Evolutionary conservation across 768 basidiomycete species (phyloP), one percentile per base, ranked within the genome.

Genomic region (Psilocybe cubensis): DNA sequence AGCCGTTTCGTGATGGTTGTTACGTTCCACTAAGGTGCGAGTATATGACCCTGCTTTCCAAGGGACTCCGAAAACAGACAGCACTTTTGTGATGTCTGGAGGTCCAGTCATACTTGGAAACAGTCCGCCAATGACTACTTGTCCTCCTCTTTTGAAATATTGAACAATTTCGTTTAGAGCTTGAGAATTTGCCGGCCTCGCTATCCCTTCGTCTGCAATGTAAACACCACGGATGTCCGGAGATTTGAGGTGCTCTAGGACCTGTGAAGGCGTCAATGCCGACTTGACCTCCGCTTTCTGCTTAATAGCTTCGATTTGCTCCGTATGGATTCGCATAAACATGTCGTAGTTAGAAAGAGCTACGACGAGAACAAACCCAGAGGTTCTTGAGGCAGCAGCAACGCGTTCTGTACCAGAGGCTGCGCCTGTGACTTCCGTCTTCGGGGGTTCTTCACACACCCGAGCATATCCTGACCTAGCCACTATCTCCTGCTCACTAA

Each of bases 141-240:
- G 61, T 1, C 75, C 74, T 24, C 72, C 74, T 3, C 53, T 53
- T 51, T 68, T 66, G 25, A 63, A 56, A 49, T 70, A 74, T 4
- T 55, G 58, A 17, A 68, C 66, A 4, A 74, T 58, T 27, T 61
- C 60, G 21, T 44, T 40, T 17, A 74, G 52, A 17, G 68, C 61
- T 29, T 60, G 55, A 24, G 57, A 56, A 52, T 69, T 66, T 23
- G 55, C 5, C 17, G 41, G 17, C 45, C 57, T 27, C 55, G 45
- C 8, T 28, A 74, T 59, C 3, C 65, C 66, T 6, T 61, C 60
- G 35, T 73, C 73, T 1, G 68, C 70, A 57, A 73, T 60, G 31
- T 69, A 68, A 7, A 75, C 62, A 0, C 71, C 74, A 3, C 59
- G 41, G 14, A 76, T 62, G 42, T 69, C 60, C 14, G 66, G 60